Base-by-base conservation (phyloP, 1,284 basidiomycete genomes). In the Paramarasmius palmivorus region DNA sequence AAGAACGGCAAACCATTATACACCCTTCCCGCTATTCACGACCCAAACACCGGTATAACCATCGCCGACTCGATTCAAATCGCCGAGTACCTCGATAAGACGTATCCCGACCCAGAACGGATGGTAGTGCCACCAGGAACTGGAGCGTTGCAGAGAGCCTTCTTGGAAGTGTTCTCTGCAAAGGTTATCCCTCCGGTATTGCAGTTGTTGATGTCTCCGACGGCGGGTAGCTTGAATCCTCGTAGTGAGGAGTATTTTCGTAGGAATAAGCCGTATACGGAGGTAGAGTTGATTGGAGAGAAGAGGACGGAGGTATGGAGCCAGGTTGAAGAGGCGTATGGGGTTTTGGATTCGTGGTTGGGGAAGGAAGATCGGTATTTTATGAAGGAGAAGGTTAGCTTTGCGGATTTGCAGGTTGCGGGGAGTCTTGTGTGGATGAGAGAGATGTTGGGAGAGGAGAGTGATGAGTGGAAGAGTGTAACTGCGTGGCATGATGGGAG, bases 51-150 rank as follows among this genome's bases (percentile, higher is more conserved):
- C 6, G 57, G 61, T 23, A 55, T 49, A 9, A 59, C 63, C 32
- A 32, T 75, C 20, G 37, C 68, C 5, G 71, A 75, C 49, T 73
- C 73, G 2, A 57, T 65, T 49, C 57, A 59, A 36, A 76, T 76
- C 53, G 73, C 71, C n/a, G 62, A 63, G 32, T 71, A 72, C 44
- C 68, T 74, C 36, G 74, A 77, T 40, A 55, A 52, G 10, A 65
- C 63, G 3, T 73, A 74, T 57, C 71, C 73, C 2, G 36, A 52
- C 25, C 54, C 57, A 6, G 29, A 32, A 12, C 6, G 12, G 2
- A 32, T 55, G 19, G 60, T 71, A 35, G 64, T 74, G 55, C 67
- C 71, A 0, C 19, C 53, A 2, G 63, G 62, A 22, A 59, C 59
- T 1, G 59, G 61, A 34, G 55, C 65, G 4, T 55, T 66, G 36